These are phyloP conservation scores for Penicillium pancosmium DNA, from an alignment of 495 filamentous ascomycete genomes.

Conservation along the genomic window DNA sequence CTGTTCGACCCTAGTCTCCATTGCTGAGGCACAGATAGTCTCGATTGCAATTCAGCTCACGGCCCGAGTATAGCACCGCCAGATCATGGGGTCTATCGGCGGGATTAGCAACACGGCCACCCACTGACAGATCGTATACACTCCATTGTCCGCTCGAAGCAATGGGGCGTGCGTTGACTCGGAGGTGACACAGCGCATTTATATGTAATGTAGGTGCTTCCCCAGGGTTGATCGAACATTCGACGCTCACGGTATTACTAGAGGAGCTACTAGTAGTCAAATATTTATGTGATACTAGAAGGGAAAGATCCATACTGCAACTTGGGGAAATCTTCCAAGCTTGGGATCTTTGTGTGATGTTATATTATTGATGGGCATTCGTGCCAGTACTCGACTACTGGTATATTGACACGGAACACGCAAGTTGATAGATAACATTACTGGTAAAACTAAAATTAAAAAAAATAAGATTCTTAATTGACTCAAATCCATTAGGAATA, in stretches of 20 bases:
- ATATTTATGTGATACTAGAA: too few species aligned
- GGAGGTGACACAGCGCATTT: background rate
- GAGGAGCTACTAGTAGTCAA: too few species aligned
- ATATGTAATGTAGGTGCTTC: background rate
- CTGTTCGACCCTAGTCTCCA: background rate
- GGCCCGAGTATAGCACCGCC: conserved; percentile 6
- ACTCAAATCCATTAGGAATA: too few species aligned
- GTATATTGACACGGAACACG: too few species aligned
- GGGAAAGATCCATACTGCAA: too few species aligned
- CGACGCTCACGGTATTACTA: background rate
- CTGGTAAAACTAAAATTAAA: too few species aligned
- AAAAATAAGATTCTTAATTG: too few species aligned
- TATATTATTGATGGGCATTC: too few species aligned
- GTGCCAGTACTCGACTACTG: too few species aligned
- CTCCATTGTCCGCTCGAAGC: background rate
- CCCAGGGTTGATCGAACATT: background rate
- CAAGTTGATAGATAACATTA: too few species aligned
- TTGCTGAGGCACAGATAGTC: background rate
- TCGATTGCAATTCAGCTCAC: conserved; percentile 3
- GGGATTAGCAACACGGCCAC: conserved; percentile 17
- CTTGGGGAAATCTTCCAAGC: too few species aligned
- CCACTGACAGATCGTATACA: conserved; percentile 6
- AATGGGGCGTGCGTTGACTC: background rate
- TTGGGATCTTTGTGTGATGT: too few species aligned
- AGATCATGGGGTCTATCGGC: conserved; percentile 16